Evolutionary conservation across 1,139 yeast species (phyloP).

Genomic region (Suhomyces wounanorum): DNA sequence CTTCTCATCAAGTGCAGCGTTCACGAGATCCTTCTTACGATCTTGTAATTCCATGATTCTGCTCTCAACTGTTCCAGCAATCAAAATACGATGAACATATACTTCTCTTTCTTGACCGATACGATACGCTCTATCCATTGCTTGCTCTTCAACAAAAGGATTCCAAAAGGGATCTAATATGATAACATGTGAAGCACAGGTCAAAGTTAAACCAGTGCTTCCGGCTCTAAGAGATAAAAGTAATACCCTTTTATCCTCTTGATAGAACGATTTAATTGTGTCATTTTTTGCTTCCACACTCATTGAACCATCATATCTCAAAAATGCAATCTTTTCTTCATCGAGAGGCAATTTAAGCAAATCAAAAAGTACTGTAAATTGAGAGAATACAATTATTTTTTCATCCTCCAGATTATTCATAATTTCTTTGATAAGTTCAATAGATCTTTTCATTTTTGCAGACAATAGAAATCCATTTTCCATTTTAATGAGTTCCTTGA

Average conservation of each 20-base stretch:
- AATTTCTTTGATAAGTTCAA: slow-evolving; percentile 49
- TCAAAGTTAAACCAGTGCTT: slow-evolving; percentile 86
- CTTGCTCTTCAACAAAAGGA: slow-evolving; percentile 94
- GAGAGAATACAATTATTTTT: slow-evolving; percentile 78
- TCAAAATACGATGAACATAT: slow-evolving; percentile 67
- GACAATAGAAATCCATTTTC: slow-evolving; percentile 46
- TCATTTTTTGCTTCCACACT: slow-evolving; percentile 61
- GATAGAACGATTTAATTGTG: slow-evolving; percentile 64
- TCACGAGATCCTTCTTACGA: slow-evolving; percentile 71
- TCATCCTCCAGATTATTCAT: slow-evolving; percentile 49
- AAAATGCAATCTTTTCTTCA: slow-evolving; percentile 46
- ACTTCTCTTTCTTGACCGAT: slow-evolving; percentile 85
- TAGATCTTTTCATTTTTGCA: slow-evolving; percentile 55
- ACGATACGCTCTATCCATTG: slow-evolving; percentile 92
- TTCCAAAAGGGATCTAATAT: slow-evolving; percentile 96
- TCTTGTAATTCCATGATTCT: slow-evolving; percentile 78
- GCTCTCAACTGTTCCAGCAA: slow-evolving; percentile 75
- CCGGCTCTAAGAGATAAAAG: slow-evolving; percentile 86
- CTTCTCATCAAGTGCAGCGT: slow-evolving; percentile 74
- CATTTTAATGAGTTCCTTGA: slow-evolving; percentile 30
- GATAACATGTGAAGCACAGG: slow-evolving; percentile 90
- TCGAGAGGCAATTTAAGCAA: slow-evolving; percentile 60
- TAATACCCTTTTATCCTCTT: slow-evolving; percentile 54
- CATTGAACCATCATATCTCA: slow-evolving; percentile 86
- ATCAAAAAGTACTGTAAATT: slow-evolving; percentile 78